Conservation (phyloP, 768 basidiomycete genomes). For the Mycena metata region DNA sequence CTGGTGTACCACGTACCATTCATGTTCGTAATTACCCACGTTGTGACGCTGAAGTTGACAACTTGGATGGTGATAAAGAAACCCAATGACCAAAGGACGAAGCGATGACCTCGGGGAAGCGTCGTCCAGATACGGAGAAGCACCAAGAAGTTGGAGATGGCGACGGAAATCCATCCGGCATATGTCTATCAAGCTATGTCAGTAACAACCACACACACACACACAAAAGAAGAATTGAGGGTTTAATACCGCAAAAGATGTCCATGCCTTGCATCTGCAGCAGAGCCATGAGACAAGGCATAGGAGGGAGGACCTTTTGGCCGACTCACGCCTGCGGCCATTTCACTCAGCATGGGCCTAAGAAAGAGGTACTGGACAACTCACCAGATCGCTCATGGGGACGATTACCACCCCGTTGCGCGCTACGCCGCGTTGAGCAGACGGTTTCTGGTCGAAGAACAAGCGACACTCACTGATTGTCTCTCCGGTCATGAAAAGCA, state of each 20-base stretch:
- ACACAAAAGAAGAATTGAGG: too few species aligned
- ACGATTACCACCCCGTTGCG: slow-evolving; percentile 14
- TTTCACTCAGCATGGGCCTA: too few species aligned
- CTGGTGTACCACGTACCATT: slow-evolving; percentile 34
- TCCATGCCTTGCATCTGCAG: slow-evolving; percentile 29
- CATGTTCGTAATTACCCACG: slow-evolving; percentile 42
- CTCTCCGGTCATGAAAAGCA: slow-evolving; percentile 9
- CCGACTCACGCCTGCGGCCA: slow-evolving; percentile 15
- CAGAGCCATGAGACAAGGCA: neutral
- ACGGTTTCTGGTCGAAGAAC: too few species aligned
- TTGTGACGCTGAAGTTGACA: slow-evolving; percentile 31
- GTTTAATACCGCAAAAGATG: neutral
- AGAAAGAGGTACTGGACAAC: neutral
- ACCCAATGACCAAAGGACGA: slow-evolving; percentile 41
- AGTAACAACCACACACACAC: too few species aligned
- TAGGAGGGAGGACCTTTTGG: too few species aligned
- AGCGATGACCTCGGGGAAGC: slow-evolving; percentile 43
- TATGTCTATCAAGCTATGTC: neutral
- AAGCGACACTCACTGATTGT: slow-evolving; percentile 9
- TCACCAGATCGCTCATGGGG: slow-evolving; percentile 6
- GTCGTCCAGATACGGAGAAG: slow-evolving; percentile 50
- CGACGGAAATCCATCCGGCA: slow-evolving; percentile 20
- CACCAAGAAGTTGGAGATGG: slow-evolving; percentile 39
- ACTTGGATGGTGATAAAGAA: slow-evolving; percentile 44
- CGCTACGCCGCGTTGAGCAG: neutral